phyloP scores from a whole-genome alignment of 768 basidiomycete species.

The Lactarius psammicola region DNA sequence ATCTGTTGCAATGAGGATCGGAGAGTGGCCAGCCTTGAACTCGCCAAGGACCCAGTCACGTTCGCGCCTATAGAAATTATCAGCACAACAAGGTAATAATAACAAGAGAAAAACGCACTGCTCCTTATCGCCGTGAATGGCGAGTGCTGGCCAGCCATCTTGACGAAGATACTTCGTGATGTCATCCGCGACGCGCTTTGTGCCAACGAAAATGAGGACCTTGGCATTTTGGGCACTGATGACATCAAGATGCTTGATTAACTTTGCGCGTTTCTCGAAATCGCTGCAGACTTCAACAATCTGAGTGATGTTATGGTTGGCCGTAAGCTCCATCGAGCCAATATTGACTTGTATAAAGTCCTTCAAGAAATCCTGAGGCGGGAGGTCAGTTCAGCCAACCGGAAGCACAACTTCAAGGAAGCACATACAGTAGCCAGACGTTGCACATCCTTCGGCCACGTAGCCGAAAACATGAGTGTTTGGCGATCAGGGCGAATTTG shows the following conservation, averaged over 20 bases:
- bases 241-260: constrained; percentile 95
- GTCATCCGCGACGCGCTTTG: constrained; percentile 97
- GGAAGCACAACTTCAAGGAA: constrained; percentile 4
- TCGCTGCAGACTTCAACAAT: constrained; percentile 96
- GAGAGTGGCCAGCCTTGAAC: constrained; percentile 97
- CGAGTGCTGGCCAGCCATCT: constrained; percentile 99
- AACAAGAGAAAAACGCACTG: constrained; percentile 57
- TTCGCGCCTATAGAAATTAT: constrained; percentile 62
- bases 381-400: neutral
- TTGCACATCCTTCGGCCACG: constrained; percentile 99
- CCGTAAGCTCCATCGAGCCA: constrained; percentile 96
- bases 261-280: constrained; percentile 93
- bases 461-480: constrained; percentile 98
- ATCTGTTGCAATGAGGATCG: constrained; percentile 98
- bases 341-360: constrained; percentile 99
- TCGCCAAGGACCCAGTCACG: constrained; percentile 99
- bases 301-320: constrained; percentile 97
- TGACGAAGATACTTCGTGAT: constrained; percentile 96
- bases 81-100: neutral
- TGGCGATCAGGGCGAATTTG: constrained; percentile 99
- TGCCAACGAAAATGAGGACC: constrained; percentile 97
- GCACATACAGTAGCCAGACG: constrained; percentile 78
- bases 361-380: constrained; percentile 79
- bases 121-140: constrained; percentile 99
- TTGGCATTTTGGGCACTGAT: constrained; percentile 97